Percentiles rank a stretch among this genome's conserved stretches.
These are phyloP conservation scores for Saussurea involucrata DNA, from an alignment of 129 eudicot genomes.

Conservation along the genomic window DNA sequence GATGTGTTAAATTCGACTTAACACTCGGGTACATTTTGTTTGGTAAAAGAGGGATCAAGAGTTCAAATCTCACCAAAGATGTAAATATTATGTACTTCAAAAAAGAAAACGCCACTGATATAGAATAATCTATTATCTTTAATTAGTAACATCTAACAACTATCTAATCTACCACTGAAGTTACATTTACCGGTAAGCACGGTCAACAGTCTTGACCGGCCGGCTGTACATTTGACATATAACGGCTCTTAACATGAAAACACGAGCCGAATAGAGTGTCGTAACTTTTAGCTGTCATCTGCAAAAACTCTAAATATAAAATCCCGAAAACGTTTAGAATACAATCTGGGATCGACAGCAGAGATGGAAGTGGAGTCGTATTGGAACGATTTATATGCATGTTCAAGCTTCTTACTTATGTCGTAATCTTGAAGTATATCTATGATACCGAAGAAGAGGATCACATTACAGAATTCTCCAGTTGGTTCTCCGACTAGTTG, in stretches of 20 bases:
- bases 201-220: background rate
- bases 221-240: constrained; percentile 28
- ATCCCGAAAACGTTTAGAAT: constrained; percentile 75
- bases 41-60: no score
- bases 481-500: constrained; percentile 71
- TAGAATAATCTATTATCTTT: background rate
- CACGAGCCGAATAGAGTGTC: constrained; percentile 3
- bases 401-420: constrained; percentile 88
- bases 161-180: constrained; percentile 31
- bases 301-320: constrained; percentile 57
- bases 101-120: background rate
- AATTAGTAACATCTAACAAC: constrained; percentile 15
- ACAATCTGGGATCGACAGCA: constrained; percentile 74
- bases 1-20: no score
- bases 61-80: background rate
- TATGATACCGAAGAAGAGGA: constrained; percentile 69
- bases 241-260: constrained; percentile 14
- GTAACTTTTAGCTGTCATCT: constrained; percentile 44
- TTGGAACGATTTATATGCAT: constrained; percentile 80
- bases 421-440: constrained; percentile 90
- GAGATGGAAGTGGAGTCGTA: constrained; percentile 79
- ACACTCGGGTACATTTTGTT: no score
- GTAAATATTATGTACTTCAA: background rate
- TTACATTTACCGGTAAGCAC: constrained; percentile 7
- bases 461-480: constrained; percentile 54